phyloP scores from a whole-genome alignment of 2,329 filamentous ascomycete species.

The Fusarium zealandicum region DNA sequence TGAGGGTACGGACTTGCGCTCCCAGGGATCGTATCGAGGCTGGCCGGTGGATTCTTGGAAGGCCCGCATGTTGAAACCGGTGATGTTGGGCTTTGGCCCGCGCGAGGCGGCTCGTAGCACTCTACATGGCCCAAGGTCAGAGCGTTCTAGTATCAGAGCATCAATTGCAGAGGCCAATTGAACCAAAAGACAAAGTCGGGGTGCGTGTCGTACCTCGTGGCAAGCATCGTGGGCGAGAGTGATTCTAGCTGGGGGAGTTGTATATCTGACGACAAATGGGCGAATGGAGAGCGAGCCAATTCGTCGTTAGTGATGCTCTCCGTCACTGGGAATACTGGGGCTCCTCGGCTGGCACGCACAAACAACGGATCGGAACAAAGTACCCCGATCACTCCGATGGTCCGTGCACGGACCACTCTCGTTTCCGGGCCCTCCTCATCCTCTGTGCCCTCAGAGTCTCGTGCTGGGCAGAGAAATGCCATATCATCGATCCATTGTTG shows the following conservation, averaged over 20 bases:
- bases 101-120: conserved; percentile 60
- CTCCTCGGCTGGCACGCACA: background rate
- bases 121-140: conserved; percentile 41
- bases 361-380: conserved; percentile 35
- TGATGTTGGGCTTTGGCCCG: conserved; percentile 75
- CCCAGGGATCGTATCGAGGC: conserved; percentile 71
- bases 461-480: conserved; percentile 26
- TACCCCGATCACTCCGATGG: conserved; percentile 33
- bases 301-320: conserved; percentile 32
- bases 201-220: conserved; percentile 47
- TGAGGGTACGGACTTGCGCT: conserved; percentile 61
- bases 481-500: conserved; percentile 24
- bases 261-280: conserved; percentile 42
- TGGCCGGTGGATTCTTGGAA: conserved; percentile 75
- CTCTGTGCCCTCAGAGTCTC: conserved; percentile 23
- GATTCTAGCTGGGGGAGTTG: conserved; percentile 37
- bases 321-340: conserved; percentile 19
- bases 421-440: conserved; percentile 25
- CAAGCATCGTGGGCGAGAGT: conserved; percentile 47
- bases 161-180: conserved; percentile 17
- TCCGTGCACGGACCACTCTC: conserved; percentile 31
- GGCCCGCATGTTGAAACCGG: conserved; percentile 88
- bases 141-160: conserved; percentile 1
- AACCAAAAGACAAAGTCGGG: background rate
- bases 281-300: conserved; percentile 44